Percentiles rank a stretch among this genome's conserved stretches.
Conservation (phyloP, 2,329 filamentous ascomycete species). For the Byssothecium circinans region DNA sequence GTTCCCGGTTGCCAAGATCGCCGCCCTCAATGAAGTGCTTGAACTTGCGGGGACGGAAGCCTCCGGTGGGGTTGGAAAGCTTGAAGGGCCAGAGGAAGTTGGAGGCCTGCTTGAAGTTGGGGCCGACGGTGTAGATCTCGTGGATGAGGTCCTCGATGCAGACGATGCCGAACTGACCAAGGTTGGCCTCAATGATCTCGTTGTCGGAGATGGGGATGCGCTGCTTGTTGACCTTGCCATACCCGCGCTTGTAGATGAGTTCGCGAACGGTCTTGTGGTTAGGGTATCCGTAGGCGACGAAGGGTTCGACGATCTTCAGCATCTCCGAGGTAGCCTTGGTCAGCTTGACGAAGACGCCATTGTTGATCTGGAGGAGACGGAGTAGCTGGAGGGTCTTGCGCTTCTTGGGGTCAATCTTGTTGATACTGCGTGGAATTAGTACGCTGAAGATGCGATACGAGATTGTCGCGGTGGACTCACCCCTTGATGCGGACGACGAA, state of each 20-base stretch:
- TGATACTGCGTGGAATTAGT: conserved; percentile 71
- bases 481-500: conserved; percentile 99
- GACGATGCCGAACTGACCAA: conserved; percentile 93
- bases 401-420: conserved; percentile 99
- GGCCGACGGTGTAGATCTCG: conserved; percentile 96
- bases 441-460: neutral
- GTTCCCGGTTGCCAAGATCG: conserved; percentile 98
- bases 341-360: conserved; percentile 94
- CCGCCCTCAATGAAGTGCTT: conserved; percentile 99
- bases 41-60: conserved; percentile 97
- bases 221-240: conserved; percentile 99
- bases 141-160: conserved; percentile 99
- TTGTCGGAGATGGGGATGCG: conserved; percentile 96
- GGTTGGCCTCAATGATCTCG: conserved; percentile 91
- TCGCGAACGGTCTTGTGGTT: conserved; percentile 99
- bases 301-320: conserved; percentile 97
- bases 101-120: conserved; percentile 97
- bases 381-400: conserved; percentile 99
- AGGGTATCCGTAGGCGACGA: conserved; percentile 98
- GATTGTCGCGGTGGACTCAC: conserved; percentile 49
- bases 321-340: conserved; percentile 98
- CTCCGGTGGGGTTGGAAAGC: conserved; percentile 96
- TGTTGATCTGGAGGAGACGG: conserved; percentile 99
- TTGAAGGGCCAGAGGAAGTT: conserved; percentile 99
- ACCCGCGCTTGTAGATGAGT: conserved; percentile 97